Percentiles rank a stretch among this genome's conserved stretches.
Evolutionary conservation across 1,284 basidiomycete genomes (phyloP).

Genomic region (Tetrapyrgos nigripes): DNA sequence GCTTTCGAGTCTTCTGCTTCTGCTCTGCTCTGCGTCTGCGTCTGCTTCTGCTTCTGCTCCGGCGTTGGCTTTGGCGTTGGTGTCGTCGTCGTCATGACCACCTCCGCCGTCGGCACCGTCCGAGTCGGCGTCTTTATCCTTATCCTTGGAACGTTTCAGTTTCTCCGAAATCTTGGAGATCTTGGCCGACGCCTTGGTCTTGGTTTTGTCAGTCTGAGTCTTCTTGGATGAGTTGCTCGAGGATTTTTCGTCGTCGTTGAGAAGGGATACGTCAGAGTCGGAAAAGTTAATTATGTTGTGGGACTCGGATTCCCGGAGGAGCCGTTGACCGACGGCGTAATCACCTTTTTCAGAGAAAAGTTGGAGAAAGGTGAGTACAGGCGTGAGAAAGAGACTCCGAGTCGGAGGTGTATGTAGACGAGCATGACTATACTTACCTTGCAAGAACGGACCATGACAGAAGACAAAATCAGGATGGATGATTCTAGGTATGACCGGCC

Average conservation of each 20-base stretch:
- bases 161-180: too few species aligned
- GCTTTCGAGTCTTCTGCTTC: too few species aligned
- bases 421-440: not conserved
- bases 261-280: not conserved
- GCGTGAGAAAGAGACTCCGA: not conserved
- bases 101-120: too few species aligned
- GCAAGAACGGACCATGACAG: slow-evolving; percentile 3
- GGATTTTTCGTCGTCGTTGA: not conserved
- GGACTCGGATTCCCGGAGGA: not conserved
- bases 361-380: not conserved
- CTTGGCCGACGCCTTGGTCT: not conserved
- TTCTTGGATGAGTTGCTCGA: not conserved
- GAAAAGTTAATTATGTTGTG: not conserved
- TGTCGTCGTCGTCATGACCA: too few species aligned
- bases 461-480: slow-evolving; percentile 2
- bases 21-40: too few species aligned
- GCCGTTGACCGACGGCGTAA: not conserved
- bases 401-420: not conserved
- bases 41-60: too few species aligned
- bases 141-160: too few species aligned
- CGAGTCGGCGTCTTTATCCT: too few species aligned
- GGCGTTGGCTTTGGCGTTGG: too few species aligned
- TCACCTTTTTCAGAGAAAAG: not conserved
- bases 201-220: not conserved
- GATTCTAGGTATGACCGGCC: not conserved